These are phyloP conservation scores for Diaporthe australafricana DNA, from an alignment of 2,329 filamentous ascomycete species.

Conservation along the genomic window DNA sequence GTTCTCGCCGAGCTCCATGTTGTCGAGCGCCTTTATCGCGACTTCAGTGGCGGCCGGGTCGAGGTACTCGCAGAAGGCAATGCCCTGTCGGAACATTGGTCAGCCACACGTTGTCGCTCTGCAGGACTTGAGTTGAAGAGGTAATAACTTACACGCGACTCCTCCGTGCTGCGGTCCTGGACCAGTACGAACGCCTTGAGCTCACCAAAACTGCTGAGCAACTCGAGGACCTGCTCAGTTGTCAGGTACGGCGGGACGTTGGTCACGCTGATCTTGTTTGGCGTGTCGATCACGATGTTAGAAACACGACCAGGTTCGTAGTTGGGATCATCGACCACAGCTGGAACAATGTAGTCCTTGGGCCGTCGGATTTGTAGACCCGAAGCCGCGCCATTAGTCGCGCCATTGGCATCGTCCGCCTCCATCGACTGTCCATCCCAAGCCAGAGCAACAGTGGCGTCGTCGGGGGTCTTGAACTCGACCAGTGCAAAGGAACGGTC, in stretches of 20 bases:
- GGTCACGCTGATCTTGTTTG: constrained; percentile 93
- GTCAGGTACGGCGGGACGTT: constrained; percentile 90
- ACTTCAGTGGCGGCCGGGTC: constrained; percentile 83
- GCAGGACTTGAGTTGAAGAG: background rate
- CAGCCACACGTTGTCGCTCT: background rate
- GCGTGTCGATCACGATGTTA: constrained; percentile 86
- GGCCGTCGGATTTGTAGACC: constrained; percentile 85
- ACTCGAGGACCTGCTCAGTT: constrained; percentile 91
- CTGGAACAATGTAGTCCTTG: constrained; percentile 96
- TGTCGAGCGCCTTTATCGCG: constrained; percentile 90
- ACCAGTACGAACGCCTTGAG: constrained; percentile 92
- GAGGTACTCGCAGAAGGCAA: constrained; percentile 95
- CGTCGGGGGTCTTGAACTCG: constrained; percentile 88
- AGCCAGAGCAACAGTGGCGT: constrained; percentile 91
- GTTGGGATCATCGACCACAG: constrained; percentile 77
- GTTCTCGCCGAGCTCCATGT: constrained; percentile 91
- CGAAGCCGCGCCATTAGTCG: constrained; percentile 57
- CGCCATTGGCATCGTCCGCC: constrained; percentile 71
- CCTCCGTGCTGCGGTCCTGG: constrained; percentile 85
- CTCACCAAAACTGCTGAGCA: constrained; percentile 90
- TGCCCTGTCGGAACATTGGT: constrained; percentile 71
- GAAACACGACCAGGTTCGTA: constrained; percentile 83
- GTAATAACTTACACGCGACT: constrained; percentile 78
- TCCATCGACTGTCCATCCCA: constrained; percentile 92
- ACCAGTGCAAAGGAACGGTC: constrained; percentile 86